phyloP scores from a whole-genome alignment of 371 early-diverging fungal species.

The Mucor indicus region DNA sequence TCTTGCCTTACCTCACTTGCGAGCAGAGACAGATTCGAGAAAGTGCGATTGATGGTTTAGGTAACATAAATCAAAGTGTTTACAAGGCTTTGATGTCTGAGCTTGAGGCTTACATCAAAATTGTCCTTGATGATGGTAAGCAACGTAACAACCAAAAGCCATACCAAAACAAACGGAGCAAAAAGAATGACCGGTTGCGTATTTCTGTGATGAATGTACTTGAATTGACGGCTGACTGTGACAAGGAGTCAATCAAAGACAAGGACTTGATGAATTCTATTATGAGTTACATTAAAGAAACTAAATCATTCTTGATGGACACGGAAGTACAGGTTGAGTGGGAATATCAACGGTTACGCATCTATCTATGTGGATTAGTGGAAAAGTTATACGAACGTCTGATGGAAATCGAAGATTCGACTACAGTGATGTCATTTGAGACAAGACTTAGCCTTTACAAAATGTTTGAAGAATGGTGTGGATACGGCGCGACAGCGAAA shows the following conservation, averaged over 20 bases:
- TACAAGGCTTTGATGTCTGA: constrained; percentile 71
- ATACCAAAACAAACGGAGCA: constrained; percentile 61
- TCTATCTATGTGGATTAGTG: constrained; percentile 83
- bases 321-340: constrained; percentile 77
- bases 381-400: constrained; percentile 78
- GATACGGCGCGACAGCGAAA: constrained; percentile 72
- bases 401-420: constrained; percentile 40
- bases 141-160: constrained; percentile 56
- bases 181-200: constrained; percentile 69
- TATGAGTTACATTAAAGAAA: constrained; percentile 73
- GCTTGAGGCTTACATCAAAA: constrained; percentile 59
- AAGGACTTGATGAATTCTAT: constrained; percentile 62
- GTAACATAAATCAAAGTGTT: constrained; percentile 64
- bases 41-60: constrained; percentile 67
- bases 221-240: constrained; percentile 69
- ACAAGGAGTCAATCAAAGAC: constrained; percentile 54
- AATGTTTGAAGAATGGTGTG: constrained; percentile 93
- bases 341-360: constrained; percentile 85
- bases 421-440: constrained; percentile 72
- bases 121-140: constrained; percentile 68
- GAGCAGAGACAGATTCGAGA: constrained; percentile 74
- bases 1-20: constrained; percentile 66
- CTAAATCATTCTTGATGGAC: constrained; percentile 65
- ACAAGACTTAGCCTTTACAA: constrained; percentile 73
- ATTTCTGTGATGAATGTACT: constrained; percentile 74